Evolutionary conservation across 1,139 yeast species (phyloP).

Genomic region (Yamadazyma atmosphaerica): DNA sequence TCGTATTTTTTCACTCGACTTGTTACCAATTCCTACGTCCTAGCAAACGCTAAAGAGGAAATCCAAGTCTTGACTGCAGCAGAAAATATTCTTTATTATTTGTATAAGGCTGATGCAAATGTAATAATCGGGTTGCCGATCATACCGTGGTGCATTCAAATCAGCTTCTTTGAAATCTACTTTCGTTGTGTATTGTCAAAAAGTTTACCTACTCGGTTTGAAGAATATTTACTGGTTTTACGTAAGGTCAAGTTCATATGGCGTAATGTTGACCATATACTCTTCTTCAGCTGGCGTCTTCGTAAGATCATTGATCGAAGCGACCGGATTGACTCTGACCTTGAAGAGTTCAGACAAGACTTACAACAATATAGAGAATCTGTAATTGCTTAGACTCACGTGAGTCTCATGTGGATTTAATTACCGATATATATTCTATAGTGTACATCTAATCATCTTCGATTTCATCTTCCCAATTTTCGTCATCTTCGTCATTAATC

Average conservation of each 20-base stretch:
- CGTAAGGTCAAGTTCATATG: not conserved
- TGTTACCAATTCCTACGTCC: constrained; percentile 26
- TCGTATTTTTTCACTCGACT: constrained; percentile 27
- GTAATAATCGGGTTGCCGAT: constrained; percentile 26
- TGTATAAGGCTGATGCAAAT: constrained; percentile 20
- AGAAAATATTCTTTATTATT: constrained; percentile 28
- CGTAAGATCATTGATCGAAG: not conserved
- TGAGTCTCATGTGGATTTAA: too few species aligned
- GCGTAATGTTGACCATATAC: not conserved
- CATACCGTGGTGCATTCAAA: constrained; percentile 21
- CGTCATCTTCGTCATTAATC: constrained; percentile 41
- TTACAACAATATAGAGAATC: not conserved
- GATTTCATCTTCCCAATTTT: constrained; percentile 47
- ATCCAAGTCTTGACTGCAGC: constrained; percentile 28
- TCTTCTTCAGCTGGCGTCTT: not conserved
- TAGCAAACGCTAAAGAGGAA: constrained; percentile 22
- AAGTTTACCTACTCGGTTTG: not conserved
- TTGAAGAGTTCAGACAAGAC: not conserved
- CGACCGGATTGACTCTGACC: not conserved
- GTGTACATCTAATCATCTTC: constrained; percentile 20
- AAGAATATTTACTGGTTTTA: not conserved
- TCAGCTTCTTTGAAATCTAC: not conserved
- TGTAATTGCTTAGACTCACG: not conserved
- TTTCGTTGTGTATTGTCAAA: not conserved
- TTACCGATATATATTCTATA: constrained; percentile 9